Percentiles rank a stretch among this genome's conserved stretches.
phyloP scores from a whole-genome alignment of 2,329 filamentous ascomycete genomes.

The Incumbomyces delicatus region DNA sequence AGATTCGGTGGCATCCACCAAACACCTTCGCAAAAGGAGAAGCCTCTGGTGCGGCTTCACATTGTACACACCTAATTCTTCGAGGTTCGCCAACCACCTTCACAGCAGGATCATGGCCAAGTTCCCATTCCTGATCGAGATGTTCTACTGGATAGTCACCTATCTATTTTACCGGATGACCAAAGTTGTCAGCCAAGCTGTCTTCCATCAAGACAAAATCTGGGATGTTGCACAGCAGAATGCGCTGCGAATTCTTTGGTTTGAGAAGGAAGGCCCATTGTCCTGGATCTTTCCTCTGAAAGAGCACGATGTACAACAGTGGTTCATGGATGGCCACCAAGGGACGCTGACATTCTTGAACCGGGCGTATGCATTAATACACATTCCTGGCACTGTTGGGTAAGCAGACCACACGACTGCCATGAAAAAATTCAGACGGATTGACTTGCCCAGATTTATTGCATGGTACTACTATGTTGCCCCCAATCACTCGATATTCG shows the following conservation, averaged over 20 bases:
- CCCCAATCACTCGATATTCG: slow-evolving; percentile 41
- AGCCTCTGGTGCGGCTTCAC: slow-evolving; percentile 43
- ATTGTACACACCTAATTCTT: slow-evolving; percentile 48
- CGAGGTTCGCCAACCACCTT: slow-evolving; percentile 49
- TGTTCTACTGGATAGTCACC: slow-evolving; percentile 64
- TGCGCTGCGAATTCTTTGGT: slow-evolving; percentile 33
- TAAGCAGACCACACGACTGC: slow-evolving; percentile 22
- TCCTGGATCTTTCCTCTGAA: slow-evolving; percentile 31
- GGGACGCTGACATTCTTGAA: slow-evolving; percentile 38
- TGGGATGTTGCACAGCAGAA: slow-evolving; percentile 40
- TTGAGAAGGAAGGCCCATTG: slow-evolving; percentile 32
- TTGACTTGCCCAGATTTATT: slow-evolving; percentile 27
- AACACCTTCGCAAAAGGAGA: slow-evolving; percentile 39
- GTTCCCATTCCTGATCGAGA: slow-evolving; percentile 61
- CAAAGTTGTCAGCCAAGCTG: slow-evolving; percentile 40
- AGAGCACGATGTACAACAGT: slow-evolving; percentile 37
- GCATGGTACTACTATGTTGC: slow-evolving; percentile 35
- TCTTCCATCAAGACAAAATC: slow-evolving; percentile 42
- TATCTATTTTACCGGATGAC: slow-evolving; percentile 55
- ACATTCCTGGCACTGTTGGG: slow-evolving; percentile 43
- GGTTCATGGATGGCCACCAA: slow-evolving; percentile 35
- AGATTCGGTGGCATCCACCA: slow-evolving; percentile 24
- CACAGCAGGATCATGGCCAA: slow-evolving; percentile 57
- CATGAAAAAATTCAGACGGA: neutral
- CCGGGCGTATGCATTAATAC: slow-evolving; percentile 41